Percentiles rank a stretch among this genome's conserved stretches.
These are phyloP conservation scores for Lactarius hatsudake DNA, from an alignment of 768 basidiomycete genomes.

Conservation along the genomic window DNA sequence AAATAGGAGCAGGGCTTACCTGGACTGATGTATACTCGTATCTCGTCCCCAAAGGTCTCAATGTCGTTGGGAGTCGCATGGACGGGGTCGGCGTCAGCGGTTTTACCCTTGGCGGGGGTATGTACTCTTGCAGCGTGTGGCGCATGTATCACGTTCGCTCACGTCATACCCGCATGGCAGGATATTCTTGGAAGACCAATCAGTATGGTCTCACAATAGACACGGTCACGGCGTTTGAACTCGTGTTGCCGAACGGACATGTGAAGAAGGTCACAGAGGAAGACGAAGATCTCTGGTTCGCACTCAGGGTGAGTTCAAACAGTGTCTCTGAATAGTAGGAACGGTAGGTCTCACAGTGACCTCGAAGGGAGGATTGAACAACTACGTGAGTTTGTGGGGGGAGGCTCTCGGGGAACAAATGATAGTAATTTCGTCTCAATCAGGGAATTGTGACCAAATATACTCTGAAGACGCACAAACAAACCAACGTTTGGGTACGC, in stretches of 20 bases:
- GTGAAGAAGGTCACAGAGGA: slow-evolving; percentile 18
- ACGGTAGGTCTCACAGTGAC: background rate
- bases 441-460: slow-evolving; percentile 13
- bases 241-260: slow-evolving; percentile 26
- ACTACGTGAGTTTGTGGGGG: background rate
- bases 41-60: background rate
- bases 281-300: slow-evolving; percentile 18
- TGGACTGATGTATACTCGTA: background rate
- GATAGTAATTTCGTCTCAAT: background rate
- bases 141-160: background rate
- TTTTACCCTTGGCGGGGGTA: background rate
- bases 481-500: slow-evolving; percentile 3
- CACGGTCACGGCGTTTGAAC: slow-evolving; percentile 24
- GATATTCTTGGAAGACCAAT: slow-evolving; percentile 24
- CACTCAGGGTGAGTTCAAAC: background rate
- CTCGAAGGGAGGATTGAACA: slow-evolving; percentile 10
- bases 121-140: background rate
- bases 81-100: background rate
- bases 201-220: slow-evolving; percentile 27
- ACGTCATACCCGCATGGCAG: background rate
- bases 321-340: background rate
- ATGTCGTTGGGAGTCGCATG: background rate
- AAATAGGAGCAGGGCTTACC: background rate
- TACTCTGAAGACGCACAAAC: slow-evolving; percentile 2
- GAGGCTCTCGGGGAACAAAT: background rate